Percentiles rank a stretch among this genome's conserved stretches.
Evolutionary conservation across 1,139 yeast genomes (phyloP).

Genomic region (Taphrina confusa): DNA sequence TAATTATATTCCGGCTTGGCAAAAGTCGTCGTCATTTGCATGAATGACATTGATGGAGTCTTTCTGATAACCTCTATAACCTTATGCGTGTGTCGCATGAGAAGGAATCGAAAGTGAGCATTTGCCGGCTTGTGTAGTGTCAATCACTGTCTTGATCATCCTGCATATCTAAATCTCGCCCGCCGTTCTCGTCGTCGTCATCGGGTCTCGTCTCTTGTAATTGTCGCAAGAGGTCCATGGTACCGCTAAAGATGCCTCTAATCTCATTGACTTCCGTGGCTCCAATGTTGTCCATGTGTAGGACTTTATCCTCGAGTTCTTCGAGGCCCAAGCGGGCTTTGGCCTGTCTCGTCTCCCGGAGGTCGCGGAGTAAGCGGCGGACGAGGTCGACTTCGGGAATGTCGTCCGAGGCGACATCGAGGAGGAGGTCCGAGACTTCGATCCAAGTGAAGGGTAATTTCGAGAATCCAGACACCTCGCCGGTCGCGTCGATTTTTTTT

Average conservation of each 20-base stretch:
- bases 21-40: no score
- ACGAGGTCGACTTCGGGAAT: constrained; percentile 63
- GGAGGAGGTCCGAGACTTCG: constrained; percentile 68
- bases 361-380: constrained; percentile 72
- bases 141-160: constrained; percentile 11
- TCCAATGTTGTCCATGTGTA: constrained; percentile 81
- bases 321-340: constrained; percentile 78
- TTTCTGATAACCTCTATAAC: no score
- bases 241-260: constrained; percentile 73
- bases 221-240: constrained; percentile 72
- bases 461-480: constrained; percentile 52
- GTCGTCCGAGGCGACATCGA: constrained; percentile 73
- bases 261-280: constrained; percentile 83
- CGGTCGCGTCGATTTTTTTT: constrained; percentile 53
- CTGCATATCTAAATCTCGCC: constrained; percentile 5
- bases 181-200: constrained; percentile 3
- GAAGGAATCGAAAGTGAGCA: no score
- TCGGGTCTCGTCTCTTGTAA: constrained; percentile 28
- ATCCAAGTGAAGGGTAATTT: constrained; percentile 86
- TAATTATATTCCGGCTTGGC: no score
- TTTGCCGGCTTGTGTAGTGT: no score
- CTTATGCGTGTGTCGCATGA: no score
- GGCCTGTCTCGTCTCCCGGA: constrained; percentile 77
- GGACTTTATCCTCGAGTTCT: constrained; percentile 77
- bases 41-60: no score